Evolutionary conservation across 1,284 basidiomycete species (phyloP).

Genomic region (Meripilus lineatus): DNA sequence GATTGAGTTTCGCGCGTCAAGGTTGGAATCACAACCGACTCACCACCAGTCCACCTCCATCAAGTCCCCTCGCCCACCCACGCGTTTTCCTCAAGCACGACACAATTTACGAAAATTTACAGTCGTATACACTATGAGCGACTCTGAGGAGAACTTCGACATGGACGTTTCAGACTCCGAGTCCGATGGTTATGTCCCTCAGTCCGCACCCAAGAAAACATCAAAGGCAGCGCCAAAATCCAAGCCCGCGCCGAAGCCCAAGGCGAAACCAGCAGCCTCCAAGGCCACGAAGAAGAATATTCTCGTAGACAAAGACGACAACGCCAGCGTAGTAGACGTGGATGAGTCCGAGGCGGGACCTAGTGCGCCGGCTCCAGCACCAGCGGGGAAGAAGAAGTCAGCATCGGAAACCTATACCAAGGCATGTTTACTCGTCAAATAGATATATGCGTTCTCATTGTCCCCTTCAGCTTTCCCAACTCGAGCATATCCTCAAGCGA

Average conservation of each 20-base stretch:
- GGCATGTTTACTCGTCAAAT: slow-evolving; percentile 28
- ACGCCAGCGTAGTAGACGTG: slow-evolving; percentile 42
- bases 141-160: slow-evolving; percentile 65
- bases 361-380: slow-evolving; percentile 28
- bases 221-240: slow-evolving; percentile 25
- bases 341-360: slow-evolving; percentile 37
- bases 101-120: too few species aligned
- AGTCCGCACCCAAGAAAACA: slow-evolving; percentile 58
- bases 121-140: slow-evolving; percentile 39
- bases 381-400: slow-evolving; percentile 66
- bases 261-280: slow-evolving; percentile 7
- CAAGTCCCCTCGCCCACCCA: too few species aligned
- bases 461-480: slow-evolving; percentile 76
- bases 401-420: slow-evolving; percentile 93
- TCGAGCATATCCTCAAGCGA: slow-evolving; percentile 94
- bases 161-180: slow-evolving; percentile 54
- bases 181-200: slow-evolving; percentile 61
- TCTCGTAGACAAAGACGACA: slow-evolving; percentile 51
- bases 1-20: too few species aligned
- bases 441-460: slow-evolving; percentile 12
- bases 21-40: too few species aligned
- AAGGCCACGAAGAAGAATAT: slow-evolving; percentile 69
- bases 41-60: too few species aligned
- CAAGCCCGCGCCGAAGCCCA: slow-evolving; percentile 31
- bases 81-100: too few species aligned